These are phyloP conservation scores for Pseudonitzschia multistriata DNA, from an alignment of 108 stramenopile species.

Conservation along the genomic window DNA sequence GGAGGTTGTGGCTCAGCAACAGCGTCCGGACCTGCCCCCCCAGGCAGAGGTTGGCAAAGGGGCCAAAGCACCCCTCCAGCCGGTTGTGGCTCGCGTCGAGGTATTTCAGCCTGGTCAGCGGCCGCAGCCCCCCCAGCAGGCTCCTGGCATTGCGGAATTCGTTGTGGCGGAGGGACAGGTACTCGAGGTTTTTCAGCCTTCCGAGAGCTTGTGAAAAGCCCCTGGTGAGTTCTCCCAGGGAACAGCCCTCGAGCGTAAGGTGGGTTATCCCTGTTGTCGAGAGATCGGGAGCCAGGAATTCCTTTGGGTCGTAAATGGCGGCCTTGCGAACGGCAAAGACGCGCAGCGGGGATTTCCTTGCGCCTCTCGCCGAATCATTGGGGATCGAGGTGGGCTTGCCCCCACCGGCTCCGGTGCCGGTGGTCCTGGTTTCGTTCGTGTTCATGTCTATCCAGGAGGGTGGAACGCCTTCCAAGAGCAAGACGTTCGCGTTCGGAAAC, in stretches of 20 bases:
- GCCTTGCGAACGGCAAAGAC: not conserved
- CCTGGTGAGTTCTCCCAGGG: constrained; percentile 52
- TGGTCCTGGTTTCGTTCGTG: not conserved
- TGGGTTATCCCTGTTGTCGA: constrained; percentile 48
- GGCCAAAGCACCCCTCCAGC: constrained; percentile 32
- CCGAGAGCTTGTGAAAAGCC: constrained; percentile 42
- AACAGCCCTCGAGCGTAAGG: constrained; percentile 55
- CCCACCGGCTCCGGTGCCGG: not conserved
- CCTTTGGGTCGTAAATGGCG: constrained; percentile 8
- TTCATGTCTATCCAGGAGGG: constrained; percentile 50
- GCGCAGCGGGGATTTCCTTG: not conserved
- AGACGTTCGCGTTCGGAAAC: constrained; percentile 63
- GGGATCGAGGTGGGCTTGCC: not conserved
- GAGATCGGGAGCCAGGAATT: not conserved
- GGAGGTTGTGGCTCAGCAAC: constrained; percentile 58
- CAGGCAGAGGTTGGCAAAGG: constrained; percentile 41
- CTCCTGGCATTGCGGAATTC: constrained; percentile 52
- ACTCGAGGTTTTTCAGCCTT: constrained; percentile 49
- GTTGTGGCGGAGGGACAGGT: constrained; percentile 67
- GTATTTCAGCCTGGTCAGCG: constrained; percentile 40
- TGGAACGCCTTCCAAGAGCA: constrained; percentile 67
- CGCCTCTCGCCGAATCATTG: not conserved
- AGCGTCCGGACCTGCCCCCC: constrained; percentile 68
- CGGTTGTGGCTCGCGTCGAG: constrained; percentile 74
- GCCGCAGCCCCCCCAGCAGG: constrained; percentile 49